Conservation (phyloP, 2,329 filamentous ascomycete species). For the Plectosphaerella sp. region DNA sequence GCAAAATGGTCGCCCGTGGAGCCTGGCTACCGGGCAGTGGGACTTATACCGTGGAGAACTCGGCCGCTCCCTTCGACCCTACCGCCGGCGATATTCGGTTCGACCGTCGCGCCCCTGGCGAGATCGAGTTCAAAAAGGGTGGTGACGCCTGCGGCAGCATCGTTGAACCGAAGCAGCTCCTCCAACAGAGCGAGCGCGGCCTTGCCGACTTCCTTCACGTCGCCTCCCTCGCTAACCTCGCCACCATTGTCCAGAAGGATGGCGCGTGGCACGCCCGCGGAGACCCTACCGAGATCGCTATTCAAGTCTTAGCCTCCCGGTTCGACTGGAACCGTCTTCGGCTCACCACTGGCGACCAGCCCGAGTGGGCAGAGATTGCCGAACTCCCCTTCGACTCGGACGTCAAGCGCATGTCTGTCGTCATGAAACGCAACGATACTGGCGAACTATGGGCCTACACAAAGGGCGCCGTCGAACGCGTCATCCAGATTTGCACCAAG, state of each 20-base stretch:
- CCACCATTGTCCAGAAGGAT: slow-evolving; percentile 43
- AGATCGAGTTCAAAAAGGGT: slow-evolving; percentile 5
- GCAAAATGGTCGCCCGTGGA: slow-evolving; percentile 9
- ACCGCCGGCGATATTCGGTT: slow-evolving; percentile 35
- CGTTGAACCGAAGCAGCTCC: slow-evolving; percentile 11
- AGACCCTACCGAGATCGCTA: slow-evolving; percentile 62
- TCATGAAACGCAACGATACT: slow-evolving; percentile 9
- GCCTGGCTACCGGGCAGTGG: slow-evolving; percentile 13
- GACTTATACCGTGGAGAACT: slow-evolving; percentile 15
- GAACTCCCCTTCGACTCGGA: slow-evolving; percentile 29
- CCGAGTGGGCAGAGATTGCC: slow-evolving; percentile 46
- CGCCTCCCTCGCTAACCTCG: slow-evolving; percentile 54
- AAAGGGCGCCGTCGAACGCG: slow-evolving; percentile 64
- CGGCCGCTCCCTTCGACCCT: slow-evolving; percentile 45
- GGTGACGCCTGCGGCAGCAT: slow-evolving; percentile 8
- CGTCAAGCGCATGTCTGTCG: slow-evolving; percentile 11
- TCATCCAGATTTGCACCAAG: slow-evolving; percentile 55
- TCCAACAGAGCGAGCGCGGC: slow-evolving; percentile 21
- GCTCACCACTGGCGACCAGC: slow-evolving; percentile 31
- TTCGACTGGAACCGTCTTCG: slow-evolving; percentile 51
- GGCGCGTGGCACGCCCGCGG: slow-evolving; percentile 50
- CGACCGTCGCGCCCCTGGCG: slow-evolving; percentile 9
- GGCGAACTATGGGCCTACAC: slow-evolving; percentile 37
- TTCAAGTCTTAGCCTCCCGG: slow-evolving; percentile 61
- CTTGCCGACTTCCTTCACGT: slow-evolving; percentile 49